Evolutionary conservation across 225 moss, liverwort and hornwort genomes (phyloP).

Genomic region (Ulota crispa): DNA sequence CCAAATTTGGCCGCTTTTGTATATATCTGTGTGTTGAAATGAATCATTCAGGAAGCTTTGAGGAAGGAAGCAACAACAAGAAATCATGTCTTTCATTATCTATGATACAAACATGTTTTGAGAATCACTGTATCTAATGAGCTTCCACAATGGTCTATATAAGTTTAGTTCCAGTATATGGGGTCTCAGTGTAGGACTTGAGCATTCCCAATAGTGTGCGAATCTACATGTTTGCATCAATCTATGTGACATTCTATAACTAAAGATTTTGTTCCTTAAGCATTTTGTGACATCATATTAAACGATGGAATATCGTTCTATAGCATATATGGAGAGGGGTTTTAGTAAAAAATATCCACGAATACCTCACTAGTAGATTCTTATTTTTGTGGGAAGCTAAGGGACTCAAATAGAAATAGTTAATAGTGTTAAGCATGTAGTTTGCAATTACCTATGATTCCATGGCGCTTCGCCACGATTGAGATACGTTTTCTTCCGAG

Average conservation of each 20-base stretch:
- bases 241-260: not conserved
- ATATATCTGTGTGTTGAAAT: not conserved
- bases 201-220: too few relatives aligned
- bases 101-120: not conserved
- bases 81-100: not conserved
- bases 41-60: not conserved
- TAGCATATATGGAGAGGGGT: not conserved
- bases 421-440: not conserved
- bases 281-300: not conserved
- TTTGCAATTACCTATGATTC: slow-evolving; percentile 20
- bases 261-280: not conserved
- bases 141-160: not conserved
- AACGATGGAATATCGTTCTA: not conserved
- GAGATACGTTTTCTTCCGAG: slow-evolving; percentile 29
- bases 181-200: not conserved
- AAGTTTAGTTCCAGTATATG: not conserved
- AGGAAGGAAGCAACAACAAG: not conserved
- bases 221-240: too few relatives aligned
- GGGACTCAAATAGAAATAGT: not conserved
- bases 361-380: not conserved
- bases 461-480: slow-evolving; percentile 45
- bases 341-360: not conserved
- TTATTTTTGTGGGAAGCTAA: not conserved
- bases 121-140: not conserved
- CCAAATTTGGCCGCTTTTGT: not conserved